phyloP scores from a whole-genome alignment of 768 basidiomycete genomes.

The Suillus discolor region DNA sequence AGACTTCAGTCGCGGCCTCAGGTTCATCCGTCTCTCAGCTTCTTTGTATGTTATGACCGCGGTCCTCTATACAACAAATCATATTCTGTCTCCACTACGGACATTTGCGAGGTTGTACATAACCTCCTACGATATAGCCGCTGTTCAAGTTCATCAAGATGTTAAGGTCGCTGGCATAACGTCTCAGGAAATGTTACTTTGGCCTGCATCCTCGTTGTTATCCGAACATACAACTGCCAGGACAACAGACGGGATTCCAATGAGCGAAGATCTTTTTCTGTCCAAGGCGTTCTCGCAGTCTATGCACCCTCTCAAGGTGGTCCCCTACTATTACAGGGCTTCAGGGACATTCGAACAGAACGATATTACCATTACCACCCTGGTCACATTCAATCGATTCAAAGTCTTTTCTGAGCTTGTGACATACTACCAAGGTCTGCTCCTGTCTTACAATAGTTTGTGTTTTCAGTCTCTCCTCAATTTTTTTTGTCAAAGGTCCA shows the following conservation, averaged over 20 bases:
- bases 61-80: conserved; percentile 35
- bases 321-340: conserved; percentile 83
- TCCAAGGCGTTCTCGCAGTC: conserved; percentile 71
- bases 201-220: conserved; percentile 16
- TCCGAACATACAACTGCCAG: conserved; percentile 1
- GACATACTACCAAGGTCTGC: conserved; percentile 72
- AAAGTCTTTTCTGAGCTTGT: conserved; percentile 72
- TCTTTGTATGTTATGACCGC: conserved; percentile 28
- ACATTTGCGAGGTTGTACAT: not conserved
- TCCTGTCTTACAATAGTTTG: conserved; percentile 1
- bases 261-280: conserved; percentile 56
- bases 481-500: conserved; percentile 54
- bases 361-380: conserved; percentile 84
- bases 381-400: conserved; percentile 81
- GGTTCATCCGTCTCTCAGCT: conserved; percentile 7
- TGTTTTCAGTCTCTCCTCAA: not conserved
- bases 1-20: not conserved
- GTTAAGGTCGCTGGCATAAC: conserved; percentile 4
- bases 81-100: conserved; percentile 17
- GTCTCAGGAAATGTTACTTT: conserved; percentile 23
- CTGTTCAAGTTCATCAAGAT: not conserved
- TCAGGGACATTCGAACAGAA: conserved; percentile 53
- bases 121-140: not conserved
- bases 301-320: conserved; percentile 72
- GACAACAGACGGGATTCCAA: conserved; percentile 8